phyloP scores from a whole-genome alignment of 2,329 filamentous ascomycete species.

The Penicillium paneum region DNA sequence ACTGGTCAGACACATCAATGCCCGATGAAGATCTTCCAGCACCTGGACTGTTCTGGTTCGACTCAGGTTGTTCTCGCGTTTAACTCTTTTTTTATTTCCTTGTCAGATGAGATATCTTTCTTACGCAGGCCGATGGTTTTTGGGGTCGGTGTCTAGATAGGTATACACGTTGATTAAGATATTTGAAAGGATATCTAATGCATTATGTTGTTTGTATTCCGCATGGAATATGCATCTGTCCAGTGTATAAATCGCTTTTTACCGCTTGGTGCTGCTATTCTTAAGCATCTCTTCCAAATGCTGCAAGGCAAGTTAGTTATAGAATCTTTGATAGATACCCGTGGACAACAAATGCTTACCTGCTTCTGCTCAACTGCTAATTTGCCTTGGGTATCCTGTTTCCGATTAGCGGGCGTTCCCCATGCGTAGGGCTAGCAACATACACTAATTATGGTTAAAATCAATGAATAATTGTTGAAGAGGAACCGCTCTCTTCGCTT shows the following conservation, averaged over 20 bases:
- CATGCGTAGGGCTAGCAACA: constrained; percentile 14
- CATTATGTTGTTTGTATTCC: neutral
- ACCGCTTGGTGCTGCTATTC: constrained; percentile 34
- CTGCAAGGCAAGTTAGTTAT: constrained; percentile 18
- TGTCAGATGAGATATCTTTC: neutral
- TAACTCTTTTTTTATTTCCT: too few relatives aligned
- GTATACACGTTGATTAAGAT: neutral
- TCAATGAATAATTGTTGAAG: constrained; percentile 92
- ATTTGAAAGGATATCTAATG: constrained; percentile 1
- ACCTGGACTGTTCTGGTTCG: too few relatives aligned
- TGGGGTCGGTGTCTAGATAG: neutral
- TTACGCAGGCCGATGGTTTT: too few relatives aligned
- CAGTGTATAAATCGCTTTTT: constrained; percentile 12
- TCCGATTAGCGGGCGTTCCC: constrained; percentile 9
- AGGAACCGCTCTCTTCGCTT: constrained; percentile 83
- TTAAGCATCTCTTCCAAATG: constrained; percentile 43
- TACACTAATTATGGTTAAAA: constrained; percentile 85
- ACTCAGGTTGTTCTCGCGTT: too few relatives aligned
- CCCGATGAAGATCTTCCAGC: too few relatives aligned
- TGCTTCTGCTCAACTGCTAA: constrained; percentile 65
- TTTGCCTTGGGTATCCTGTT: constrained; percentile 47
- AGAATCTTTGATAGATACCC: neutral
- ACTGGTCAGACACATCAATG: constrained; percentile 1
- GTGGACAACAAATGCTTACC: constrained; percentile 25
- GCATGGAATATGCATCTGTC: constrained; percentile 8